Percentiles rank a stretch among this genome's conserved stretches.
phyloP scores from a whole-genome alignment of 306 rosid species.

The Ochetophila trinervis region DNA sequence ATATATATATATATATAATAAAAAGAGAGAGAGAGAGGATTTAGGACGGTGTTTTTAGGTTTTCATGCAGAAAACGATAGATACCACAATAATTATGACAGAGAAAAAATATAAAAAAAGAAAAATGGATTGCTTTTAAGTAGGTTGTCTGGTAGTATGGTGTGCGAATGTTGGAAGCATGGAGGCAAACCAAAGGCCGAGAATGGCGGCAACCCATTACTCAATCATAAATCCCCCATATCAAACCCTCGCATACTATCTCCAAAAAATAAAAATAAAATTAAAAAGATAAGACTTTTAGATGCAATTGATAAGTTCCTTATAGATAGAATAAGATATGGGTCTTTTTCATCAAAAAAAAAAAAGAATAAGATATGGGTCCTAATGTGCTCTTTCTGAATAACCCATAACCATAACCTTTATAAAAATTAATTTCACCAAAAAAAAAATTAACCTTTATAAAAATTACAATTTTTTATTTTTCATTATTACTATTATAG shows the following conservation, averaged over 20 bases:
- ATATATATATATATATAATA: background rate
- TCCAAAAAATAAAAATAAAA: background rate
- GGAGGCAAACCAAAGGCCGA: constrained; percentile 74
- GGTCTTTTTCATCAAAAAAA: background rate
- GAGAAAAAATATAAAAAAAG: constrained; percentile 21
- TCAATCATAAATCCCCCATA: constrained; percentile 35
- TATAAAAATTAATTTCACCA: too few species aligned
- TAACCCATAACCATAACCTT: constrained; percentile 9
- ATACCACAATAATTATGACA: constrained; percentile 38
- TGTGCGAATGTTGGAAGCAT: constrained; percentile 93
- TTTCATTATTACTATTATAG: background rate
- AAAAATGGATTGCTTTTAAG: constrained; percentile 9
- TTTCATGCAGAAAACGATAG: constrained; percentile 46
- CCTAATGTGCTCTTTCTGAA: constrained; percentile 1
- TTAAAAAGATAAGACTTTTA: background rate
- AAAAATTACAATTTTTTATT: too few species aligned
- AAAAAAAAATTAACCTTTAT: too few species aligned
- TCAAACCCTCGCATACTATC: constrained; percentile 17
- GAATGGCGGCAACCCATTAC: constrained; percentile 76
- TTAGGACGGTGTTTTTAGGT: constrained; percentile 22
- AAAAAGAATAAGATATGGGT: constrained; percentile 13
- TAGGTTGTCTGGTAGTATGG: constrained; percentile 22
- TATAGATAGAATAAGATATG: too few species aligned
- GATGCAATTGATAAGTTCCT: background rate
- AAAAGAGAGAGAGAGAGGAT: constrained; percentile 10